phyloP scores from a whole-genome alignment of 345 rosid species.

The Aurinia saxatilis region DNA sequence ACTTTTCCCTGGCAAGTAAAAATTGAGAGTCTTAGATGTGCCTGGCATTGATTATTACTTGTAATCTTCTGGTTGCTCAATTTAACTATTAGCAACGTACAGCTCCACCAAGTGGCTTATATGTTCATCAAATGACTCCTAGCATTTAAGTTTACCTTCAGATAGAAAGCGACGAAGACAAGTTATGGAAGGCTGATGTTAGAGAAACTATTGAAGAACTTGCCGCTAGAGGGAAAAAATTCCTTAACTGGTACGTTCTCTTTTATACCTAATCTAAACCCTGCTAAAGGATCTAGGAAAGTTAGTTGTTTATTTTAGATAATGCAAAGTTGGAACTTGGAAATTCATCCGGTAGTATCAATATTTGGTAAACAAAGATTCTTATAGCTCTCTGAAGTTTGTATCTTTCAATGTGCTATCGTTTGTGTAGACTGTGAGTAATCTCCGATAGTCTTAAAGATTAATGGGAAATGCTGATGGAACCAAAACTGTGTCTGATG shows the following conservation, averaged over 20 bases:
- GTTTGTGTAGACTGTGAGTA: not conserved
- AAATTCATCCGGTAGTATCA: not conserved
- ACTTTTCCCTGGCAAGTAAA: slow-evolving; percentile 82
- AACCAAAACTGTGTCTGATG: not conserved
- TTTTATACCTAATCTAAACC: not conserved
- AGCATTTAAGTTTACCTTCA: slow-evolving; percentile 26
- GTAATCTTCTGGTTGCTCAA: slow-evolving; percentile 26
- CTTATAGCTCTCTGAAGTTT: not conserved
- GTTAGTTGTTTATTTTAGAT: not conserved
- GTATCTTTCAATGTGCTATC: not conserved
- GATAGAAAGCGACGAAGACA: slow-evolving; percentile 78
- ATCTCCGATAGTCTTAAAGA: not conserved
- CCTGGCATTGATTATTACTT: slow-evolving; percentile 25
- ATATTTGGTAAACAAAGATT: not conserved
- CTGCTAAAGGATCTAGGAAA: not conserved
- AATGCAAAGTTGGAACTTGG: not conserved
- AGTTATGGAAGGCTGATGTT: slow-evolving; percentile 68
- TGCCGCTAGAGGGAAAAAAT: slow-evolving; percentile 66
- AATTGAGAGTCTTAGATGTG: slow-evolving; percentile 26
- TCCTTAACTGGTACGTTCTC: slow-evolving; percentile 62
- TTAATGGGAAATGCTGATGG: not conserved
- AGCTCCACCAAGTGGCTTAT: not conserved
- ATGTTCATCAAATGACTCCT: slow-evolving; percentile 20
- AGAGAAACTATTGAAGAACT: slow-evolving; percentile 82
- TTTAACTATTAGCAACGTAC: not conserved